phyloP scores from a whole-genome alignment of 345 rosid species.

The Populus pruinosa region DNA sequence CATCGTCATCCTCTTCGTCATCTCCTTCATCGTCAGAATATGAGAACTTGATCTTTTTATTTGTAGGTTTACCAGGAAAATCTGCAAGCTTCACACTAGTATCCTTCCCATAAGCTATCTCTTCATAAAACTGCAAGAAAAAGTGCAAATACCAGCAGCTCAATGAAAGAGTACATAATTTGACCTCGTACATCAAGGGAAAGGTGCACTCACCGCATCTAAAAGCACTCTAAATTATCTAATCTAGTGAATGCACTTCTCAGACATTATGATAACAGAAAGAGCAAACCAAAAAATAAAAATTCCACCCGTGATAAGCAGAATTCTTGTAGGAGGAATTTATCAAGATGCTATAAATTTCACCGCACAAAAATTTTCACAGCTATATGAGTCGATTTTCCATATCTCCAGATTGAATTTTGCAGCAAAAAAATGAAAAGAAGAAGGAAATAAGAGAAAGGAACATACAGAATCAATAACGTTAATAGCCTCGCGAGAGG shows the following conservation, averaged over 20 bases:
- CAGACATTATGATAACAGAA: background rate
- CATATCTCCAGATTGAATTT: background rate
- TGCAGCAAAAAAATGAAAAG: background rate
- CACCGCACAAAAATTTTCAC: background rate
- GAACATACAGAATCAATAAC: constrained; percentile 79
- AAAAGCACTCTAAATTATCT: background rate
- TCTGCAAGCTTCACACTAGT: constrained; percentile 33
- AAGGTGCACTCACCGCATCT: background rate
- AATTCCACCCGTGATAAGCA: background rate
- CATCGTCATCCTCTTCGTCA: constrained; percentile 24
- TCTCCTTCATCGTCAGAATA: constrained; percentile 60
- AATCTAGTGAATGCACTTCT: background rate
- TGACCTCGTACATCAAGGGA: background rate
- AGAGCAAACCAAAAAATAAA: background rate
- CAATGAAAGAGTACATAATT: background rate
- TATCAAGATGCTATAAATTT: background rate
- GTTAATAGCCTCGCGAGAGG: constrained; percentile 72
- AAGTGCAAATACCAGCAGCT: background rate
- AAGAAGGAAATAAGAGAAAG: background rate
- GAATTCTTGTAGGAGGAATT: background rate
- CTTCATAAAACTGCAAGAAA: constrained; percentile 75
- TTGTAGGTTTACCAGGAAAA: constrained; percentile 46
- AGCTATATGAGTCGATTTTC: background rate
- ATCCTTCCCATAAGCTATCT: constrained; percentile 54
- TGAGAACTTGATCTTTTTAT: constrained; percentile 76